Evolutionary conservation across 331 rosid genomes (phyloP).

Genomic region (Erythrophleum ivorense): DNA sequence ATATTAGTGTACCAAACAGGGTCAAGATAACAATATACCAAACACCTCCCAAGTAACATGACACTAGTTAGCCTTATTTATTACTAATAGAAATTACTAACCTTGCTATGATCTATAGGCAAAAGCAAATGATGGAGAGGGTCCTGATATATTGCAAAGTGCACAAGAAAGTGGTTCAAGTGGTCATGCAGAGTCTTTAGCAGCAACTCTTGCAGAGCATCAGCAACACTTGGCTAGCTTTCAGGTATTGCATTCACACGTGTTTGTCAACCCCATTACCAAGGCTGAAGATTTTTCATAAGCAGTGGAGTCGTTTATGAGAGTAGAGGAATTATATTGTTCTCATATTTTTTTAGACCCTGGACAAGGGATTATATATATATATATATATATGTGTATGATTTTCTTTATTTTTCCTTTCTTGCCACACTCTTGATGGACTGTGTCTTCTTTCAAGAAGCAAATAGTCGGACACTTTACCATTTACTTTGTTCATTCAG

Average conservation of each 20-base stretch:
- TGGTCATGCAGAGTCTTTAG: constrained; percentile 90
- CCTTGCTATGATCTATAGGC: constrained; percentile 56
- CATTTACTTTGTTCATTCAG: constrained; percentile 15
- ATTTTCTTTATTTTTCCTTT: background rate
- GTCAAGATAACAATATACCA: background rate
- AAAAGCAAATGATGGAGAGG: constrained; percentile 92
- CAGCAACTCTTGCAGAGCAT: constrained; percentile 94
- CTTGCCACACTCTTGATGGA: constrained; percentile 8
- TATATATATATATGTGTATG: background rate
- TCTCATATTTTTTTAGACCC: constrained; percentile 8
- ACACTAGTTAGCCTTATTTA: constrained; percentile 14
- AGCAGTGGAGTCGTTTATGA: background rate
- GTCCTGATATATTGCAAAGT: constrained; percentile 88
- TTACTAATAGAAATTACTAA: constrained; percentile 28
- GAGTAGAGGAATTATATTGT: background rate
- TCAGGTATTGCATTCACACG: constrained; percentile 64
- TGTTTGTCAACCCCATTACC: constrained; percentile 16
- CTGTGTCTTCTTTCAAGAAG: constrained; percentile 11
- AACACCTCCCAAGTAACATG: background rate
- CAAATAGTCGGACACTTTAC: background rate
- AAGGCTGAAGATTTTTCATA: constrained; percentile 17
- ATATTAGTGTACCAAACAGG: too few species aligned
- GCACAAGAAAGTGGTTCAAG: constrained; percentile 60
- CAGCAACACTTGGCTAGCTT: constrained; percentile 96
- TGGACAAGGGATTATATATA: background rate